Base-by-base conservation (phyloP, 2,329 filamentous ascomycete species). In the Cladosporium sp. region DNA sequence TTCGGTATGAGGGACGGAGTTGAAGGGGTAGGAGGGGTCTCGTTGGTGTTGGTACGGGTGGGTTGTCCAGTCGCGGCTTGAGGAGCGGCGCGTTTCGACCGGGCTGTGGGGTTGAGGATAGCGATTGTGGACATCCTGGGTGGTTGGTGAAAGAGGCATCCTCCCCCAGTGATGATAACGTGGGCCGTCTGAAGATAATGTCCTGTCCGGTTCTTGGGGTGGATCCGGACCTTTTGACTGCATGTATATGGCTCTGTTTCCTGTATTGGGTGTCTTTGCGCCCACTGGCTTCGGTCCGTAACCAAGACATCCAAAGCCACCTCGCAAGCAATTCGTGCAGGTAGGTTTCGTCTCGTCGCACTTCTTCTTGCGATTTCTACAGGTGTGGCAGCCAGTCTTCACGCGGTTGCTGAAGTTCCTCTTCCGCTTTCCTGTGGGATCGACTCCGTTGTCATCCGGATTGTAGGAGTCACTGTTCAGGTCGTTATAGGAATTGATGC, bases 311-410 rank as follows among this genome's bases (percentile, higher is more conserved):
- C 88, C 76, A 68, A 97, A 97, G 13, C 88, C 89, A 42, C 93
- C 92, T 56, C 89, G 86, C 52, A 87, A 78, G 72, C 93, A 98
- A 65, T 98, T 97, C 67, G 85, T 87, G 72, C 93, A 97, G 70
- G 89, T 84, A 22, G 93, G 93, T 69, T 95, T 95, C 50, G 81
- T 81, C 74, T 97, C 93, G 67, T 97, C 92, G 66, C 93, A 97
- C 72, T 97, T 97, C 82, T 97, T 97, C 79, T 97, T 97, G 54
- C 92, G 81, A 66, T 83, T 82, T 55, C 92, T 81, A 68, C 92
- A 97, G 5, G 92, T 97, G 71, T 95, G 83, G 69, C 92, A 97
- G 32, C 91, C 90, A 9, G 91, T 96, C 73, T 97, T 97, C 16
- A 92, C 96, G 54, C 92, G 81, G 70, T 96, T 95, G 73, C 89